Percentiles rank a stretch among this genome's conserved stretches.
These are phyloP conservation scores for Aureobasidium subglaciale DNA, from an alignment of 2,329 filamentous ascomycete genomes.

Conservation along the genomic window DNA sequence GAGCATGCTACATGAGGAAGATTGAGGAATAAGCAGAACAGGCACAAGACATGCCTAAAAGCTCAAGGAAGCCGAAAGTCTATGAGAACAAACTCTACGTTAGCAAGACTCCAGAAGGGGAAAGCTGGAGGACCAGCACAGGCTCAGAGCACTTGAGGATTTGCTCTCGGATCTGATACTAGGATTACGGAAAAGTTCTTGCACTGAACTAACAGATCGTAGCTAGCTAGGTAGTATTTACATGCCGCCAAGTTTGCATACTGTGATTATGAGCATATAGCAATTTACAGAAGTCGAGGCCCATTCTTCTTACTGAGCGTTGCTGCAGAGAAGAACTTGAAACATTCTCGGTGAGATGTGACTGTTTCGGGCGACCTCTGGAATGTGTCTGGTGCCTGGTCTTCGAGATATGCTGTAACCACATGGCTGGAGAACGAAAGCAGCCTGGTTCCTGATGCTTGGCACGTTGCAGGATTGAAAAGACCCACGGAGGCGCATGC, in stretches of 20 bases:
- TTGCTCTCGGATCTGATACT: neutral
- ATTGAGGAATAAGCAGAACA: no score
- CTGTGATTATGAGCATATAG: neutral
- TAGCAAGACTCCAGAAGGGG: no score
- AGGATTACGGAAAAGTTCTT: neutral
- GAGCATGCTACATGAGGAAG: no score
- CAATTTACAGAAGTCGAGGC: neutral
- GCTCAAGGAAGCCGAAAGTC: no score
- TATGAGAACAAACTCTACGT: no score
- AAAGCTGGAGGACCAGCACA: no score
- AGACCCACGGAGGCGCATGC: neutral
- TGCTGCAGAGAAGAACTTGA: neutral
- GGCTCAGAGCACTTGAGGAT: no score
- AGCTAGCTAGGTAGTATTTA: neutral
- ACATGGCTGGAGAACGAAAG: neutral
- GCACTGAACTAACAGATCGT: neutral
- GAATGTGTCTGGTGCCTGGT: neutral
- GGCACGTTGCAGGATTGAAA: neutral
- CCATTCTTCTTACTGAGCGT: neutral
- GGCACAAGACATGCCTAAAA: no score
- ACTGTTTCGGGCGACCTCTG: neutral
- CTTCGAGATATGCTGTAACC: neutral
- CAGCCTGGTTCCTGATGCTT: neutral
- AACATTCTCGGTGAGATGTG: conserved; percentile 4
- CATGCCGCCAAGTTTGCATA: neutral